Conservation (phyloP, 768 basidiomycete species). For the Naematelia encephala region DNA sequence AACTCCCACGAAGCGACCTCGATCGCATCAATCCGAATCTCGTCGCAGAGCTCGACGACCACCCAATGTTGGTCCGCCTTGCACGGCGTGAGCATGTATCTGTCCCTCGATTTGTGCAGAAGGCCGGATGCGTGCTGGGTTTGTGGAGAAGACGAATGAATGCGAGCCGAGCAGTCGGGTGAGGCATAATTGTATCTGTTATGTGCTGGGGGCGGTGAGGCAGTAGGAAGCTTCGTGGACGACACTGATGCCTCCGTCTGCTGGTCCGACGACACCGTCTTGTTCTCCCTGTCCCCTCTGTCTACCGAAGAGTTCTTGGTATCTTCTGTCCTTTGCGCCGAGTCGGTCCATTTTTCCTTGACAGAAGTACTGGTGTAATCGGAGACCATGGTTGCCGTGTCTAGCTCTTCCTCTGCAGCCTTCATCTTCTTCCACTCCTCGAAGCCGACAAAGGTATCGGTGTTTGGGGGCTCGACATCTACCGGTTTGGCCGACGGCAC, state of each 20-base stretch:
- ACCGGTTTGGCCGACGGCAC: not conserved
- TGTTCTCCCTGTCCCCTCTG: not conserved
- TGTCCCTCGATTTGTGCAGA: slow-evolving; percentile 81
- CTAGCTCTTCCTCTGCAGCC: slow-evolving; percentile 28
- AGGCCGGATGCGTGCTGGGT: slow-evolving; percentile 81
- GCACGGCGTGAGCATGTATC: slow-evolving; percentile 96
- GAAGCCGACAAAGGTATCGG: slow-evolving; percentile 32
- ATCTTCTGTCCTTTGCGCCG: not conserved
- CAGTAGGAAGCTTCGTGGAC: not conserved
- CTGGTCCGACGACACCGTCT: not conserved
- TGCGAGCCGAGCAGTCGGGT: slow-evolving; percentile 85
- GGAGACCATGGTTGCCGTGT: not conserved
- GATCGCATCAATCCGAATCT: slow-evolving; percentile 92
- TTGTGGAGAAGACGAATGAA: slow-evolving; percentile 74
- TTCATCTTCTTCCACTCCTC: slow-evolving; percentile 45
- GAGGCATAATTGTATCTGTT: slow-evolving; percentile 88
- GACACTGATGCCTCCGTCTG: not conserved
- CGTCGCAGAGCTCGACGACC: slow-evolving; percentile 94
- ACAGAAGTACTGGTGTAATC: not conserved
- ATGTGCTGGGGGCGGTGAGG: not conserved
- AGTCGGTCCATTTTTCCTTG: not conserved
- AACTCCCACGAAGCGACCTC: slow-evolving; percentile 97
- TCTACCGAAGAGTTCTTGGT: not conserved
- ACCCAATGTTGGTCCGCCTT: slow-evolving; percentile 65
- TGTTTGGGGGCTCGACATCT: slow-evolving; percentile 1